Evolutionary conservation across 768 basidiomycete genomes (phyloP), one percentile per base, ranked within the genome.

Genomic region (Podaxis sp.): DNA sequence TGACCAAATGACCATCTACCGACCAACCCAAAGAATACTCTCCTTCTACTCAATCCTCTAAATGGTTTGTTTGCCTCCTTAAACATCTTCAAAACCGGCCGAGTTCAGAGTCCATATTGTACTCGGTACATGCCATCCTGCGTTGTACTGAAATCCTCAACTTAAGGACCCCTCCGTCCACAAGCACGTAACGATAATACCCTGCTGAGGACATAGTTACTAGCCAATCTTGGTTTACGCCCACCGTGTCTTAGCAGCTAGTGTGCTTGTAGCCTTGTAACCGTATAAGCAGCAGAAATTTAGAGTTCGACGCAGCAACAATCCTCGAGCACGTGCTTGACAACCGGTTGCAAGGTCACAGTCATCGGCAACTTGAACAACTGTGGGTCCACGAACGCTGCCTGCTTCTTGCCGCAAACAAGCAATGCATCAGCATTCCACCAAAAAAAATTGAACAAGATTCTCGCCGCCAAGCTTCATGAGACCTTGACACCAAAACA

Each of bases 321-420:
- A 96, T 98, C 97, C 0, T 96, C 98, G 27, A 99, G 78, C 66
- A 98, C 84, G 73, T 98, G 97, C 73, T 99, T 99, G 65, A 98
- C 80, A 2, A 97, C 65, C 0, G 91, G 94, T 72, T 98, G 97
- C 1, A 80, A 80, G 19, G 94, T 94, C 85, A 98, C 91, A 0
- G 90, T 92, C 55, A 85, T 73, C 0, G 94, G 90, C 4, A 98
- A 80, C 22, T 77, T 75, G 12, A 93, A 73, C 15, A 85, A 71
- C 29, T 77, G 69, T 8, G 66, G 78, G 80, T 75, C 72, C 40
- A 76, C 72, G 37, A 69, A 69, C 7, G 43, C 37, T 11, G 38
- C 19, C 64, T 68, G 19, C 62, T 59, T 59, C 67, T 68, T 46
- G 29, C 5, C 55, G 25, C 36, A 22, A 27, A 38, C 47, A 19